A percentile compares a stretch with the other conserved stretches of the same genome.
Conservation (phyloP, 805 yeast genomes). For the Candida corydali region DNA sequence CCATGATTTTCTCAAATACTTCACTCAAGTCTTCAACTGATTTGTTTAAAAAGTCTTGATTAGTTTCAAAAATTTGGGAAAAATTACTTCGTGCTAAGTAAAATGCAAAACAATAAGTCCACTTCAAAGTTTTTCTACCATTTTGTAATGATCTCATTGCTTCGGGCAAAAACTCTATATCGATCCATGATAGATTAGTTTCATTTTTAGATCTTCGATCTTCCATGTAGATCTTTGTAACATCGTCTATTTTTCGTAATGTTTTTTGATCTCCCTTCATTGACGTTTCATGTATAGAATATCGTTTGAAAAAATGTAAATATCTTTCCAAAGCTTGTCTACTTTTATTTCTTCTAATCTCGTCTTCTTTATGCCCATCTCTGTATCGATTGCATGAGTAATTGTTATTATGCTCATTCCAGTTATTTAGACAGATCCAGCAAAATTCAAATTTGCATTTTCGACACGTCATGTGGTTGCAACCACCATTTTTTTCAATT, state of each 20-base stretch:
- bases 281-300: constrained; percentile 71
- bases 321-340: constrained; percentile 57
- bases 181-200: constrained; percentile 65
- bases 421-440: constrained; percentile 82
- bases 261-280: constrained; percentile 66
- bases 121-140: constrained; percentile 75
- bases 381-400: constrained; percentile 62
- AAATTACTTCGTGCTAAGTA: constrained; percentile 54
- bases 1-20: constrained; percentile 45
- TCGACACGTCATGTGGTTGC: constrained; percentile 91
- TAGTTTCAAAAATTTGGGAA: constrained; percentile 63
- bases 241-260: constrained; percentile 56
- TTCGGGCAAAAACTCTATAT: constrained; percentile 77
- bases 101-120: constrained; percentile 85
- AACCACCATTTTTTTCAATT: constrained; percentile 94
- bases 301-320: constrained; percentile 70
- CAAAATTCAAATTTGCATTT: constrained; percentile 80
- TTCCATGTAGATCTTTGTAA: constrained; percentile 64
- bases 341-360: constrained; percentile 38
- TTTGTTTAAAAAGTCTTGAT: constrained; percentile 58
- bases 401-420: constrained; percentile 65
- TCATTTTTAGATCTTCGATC: constrained; percentile 19
- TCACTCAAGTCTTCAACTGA: constrained; percentile 69
- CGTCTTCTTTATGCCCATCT: constrained; percentile 32
- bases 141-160: constrained; percentile 59